Evolutionary conservation across 371 early-diverging fungal species (phyloP), one percentile per base, ranked within the genome.

Genomic region (Batkoa obscura): DNA sequence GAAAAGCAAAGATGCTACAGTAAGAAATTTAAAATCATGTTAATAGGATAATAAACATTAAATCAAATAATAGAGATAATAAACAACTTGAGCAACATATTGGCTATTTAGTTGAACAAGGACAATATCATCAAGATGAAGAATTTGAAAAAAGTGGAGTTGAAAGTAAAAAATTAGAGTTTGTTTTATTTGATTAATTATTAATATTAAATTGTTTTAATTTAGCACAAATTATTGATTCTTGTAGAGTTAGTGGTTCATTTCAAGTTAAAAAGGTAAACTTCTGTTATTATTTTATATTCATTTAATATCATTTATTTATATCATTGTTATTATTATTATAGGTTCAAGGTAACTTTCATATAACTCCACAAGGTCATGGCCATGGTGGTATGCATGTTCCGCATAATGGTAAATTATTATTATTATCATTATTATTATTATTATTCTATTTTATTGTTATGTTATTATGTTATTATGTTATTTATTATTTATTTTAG

Each of bases 291-390:
- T 23, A 23, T 23, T 23, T 23, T 23, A 23, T 23, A 23, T 23
- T 23, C 23, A 23, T 23, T 23, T 23, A 23, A 23, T 39, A 9
- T 13, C n/a, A 6, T 12, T 36, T 42, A 2, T n/a, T 48, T 32
- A 2, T 46, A 2, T 48, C 8, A n/a, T 36, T 12, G 6, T 38
- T 15, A 35, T 32, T 2, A 48, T 17, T 37, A 13, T 23, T 12
- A 17, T 57, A 58, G 58, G 50, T 90, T 1, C 72, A 83, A 1
- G 91, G 92, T 6, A 88, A 87, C 66, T 72, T 94, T 53, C 93
- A 92, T 60, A 76, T 94, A 59, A 94, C 94, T 0, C 80, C 90
- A 0, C 65, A 73, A 43, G 92, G 92, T 2, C 91, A 92, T 63
- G 95, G 91, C 39, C 88, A 90, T 65, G 68, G 73, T 67, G 86